These are phyloP conservation scores for Paramarasmius palmivorus DNA, from an alignment of 1,284 basidiomycete species.

Conservation along the genomic window DNA sequence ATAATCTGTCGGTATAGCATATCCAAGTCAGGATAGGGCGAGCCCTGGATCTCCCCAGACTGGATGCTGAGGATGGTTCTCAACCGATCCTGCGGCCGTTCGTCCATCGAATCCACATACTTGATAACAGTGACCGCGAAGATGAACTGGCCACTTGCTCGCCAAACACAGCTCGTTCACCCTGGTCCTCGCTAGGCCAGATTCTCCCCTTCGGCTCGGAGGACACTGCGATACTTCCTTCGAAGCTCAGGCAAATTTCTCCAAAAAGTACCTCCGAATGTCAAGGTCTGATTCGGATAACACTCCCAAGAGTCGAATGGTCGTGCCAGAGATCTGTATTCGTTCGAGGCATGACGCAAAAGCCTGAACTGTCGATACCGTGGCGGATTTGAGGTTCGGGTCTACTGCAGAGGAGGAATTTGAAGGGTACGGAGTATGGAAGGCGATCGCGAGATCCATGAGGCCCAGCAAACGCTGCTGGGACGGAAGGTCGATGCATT, in stretches of 20 bases:
- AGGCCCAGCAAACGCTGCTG: no score
- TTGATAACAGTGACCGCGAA: neutral
- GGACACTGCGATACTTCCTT: neutral
- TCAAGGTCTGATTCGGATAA: neutral
- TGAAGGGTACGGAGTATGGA: no score
- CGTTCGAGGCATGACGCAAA: neutral
- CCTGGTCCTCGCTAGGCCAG: neutral
- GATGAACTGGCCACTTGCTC: neutral
- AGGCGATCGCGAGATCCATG: no score
- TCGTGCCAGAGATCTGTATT: no score
- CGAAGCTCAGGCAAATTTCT: neutral
- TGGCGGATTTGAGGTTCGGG: neutral
- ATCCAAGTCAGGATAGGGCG: constrained; percentile 1
- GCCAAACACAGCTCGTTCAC: no score
- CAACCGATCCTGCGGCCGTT: neutral
- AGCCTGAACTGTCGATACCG: neutral
- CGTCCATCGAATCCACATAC: neutral
- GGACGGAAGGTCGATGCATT: no score
- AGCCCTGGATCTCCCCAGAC: neutral
- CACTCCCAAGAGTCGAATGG: neutral
- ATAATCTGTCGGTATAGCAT: neutral
- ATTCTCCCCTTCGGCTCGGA: neutral
- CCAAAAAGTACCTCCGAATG: neutral
- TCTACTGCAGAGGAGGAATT: neutral
- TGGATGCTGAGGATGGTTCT: neutral